Evolutionary conservation across 805 yeast genomes (phyloP).

Genomic region (Yamadazyma takamatsuzukensis): DNA sequence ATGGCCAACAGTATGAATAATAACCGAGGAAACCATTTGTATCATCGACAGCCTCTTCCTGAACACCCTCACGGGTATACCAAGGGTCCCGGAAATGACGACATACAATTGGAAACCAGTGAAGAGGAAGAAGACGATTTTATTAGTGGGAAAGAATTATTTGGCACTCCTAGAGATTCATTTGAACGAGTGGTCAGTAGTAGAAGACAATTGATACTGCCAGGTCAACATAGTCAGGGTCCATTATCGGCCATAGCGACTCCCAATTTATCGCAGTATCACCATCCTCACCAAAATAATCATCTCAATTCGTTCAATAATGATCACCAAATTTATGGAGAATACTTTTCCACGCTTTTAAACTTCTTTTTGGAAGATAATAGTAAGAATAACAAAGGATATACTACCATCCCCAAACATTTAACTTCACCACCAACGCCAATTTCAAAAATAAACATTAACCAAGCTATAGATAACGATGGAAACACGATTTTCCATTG

Average conservation of each 20-base stretch:
- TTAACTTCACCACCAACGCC: constrained; percentile 55
- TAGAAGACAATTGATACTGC: constrained; percentile 12
- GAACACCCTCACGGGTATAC: too few relatives aligned
- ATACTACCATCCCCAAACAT: constrained; percentile 28
- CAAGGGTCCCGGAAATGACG: too few relatives aligned
- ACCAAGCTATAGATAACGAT: constrained; percentile 85
- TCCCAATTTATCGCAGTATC: constrained; percentile 35
- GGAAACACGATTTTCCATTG: constrained; percentile 95
- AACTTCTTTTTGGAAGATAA: constrained; percentile 51
- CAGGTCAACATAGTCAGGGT: constrained; percentile 15
- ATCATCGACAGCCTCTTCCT: too few relatives aligned
- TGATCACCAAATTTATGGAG: constrained; percentile 27
- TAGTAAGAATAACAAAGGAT: constrained; percentile 10
- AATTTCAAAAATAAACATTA: constrained; percentile 56
- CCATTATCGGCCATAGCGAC: constrained; percentile 8
- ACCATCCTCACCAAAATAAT: constrained; percentile 23
- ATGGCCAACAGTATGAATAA: constrained; percentile 26
- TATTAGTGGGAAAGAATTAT: constrained; percentile 36
- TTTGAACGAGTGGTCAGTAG: constrained; percentile 25
- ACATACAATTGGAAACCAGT: too few relatives aligned
- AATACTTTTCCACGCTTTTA: constrained; percentile 43
- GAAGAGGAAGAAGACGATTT: constrained; percentile 30
- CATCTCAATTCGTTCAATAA: constrained; percentile 16
- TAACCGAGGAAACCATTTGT: too few relatives aligned
- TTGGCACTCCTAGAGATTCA: constrained; percentile 38